Base-by-base conservation (phyloP, 768 basidiomycete genomes). In the Solioccasus polychromus region DNA sequence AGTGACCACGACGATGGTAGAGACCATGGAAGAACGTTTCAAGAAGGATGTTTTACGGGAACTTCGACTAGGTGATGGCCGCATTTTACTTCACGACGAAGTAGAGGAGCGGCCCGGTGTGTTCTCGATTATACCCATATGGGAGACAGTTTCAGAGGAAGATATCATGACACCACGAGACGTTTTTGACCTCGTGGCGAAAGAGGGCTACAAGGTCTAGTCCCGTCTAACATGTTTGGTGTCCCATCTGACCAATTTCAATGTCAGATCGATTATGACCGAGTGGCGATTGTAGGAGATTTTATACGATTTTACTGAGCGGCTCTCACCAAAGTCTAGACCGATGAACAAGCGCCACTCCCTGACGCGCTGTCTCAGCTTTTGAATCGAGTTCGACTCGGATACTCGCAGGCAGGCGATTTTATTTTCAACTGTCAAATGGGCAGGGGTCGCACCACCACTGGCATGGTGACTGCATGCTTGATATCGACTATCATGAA, bases 341-440 rank as follows among this genome's bases (percentile, higher is more conserved):
- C 93, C 8, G 95, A 98, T 57, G 95, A 99, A 62, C 94, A 95
- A 70, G 92, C 94, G 1, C 95, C 95, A 1, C 74, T 98, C 15
- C 96, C 96, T 0, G 87, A 76, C 32, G 91, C 92, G 5, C 77
- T 97, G 17, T 80, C 76, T 18, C 83, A 87, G 42, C 73, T 99
- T 32, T 71, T 95, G 22, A 78, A 82, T 20, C 80, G 93, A 26
- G 78, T 97, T 5, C 76, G 77, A 62, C 59, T 74, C 47, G 74
- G 76, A 44, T 52, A 83, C 35, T 67, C 75, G 1, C 71, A 76
- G 23, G 78, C 82, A 1, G 86, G 82, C 4, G 90, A 91, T 54
- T 87, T 92, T 55, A 70, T 92, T 36, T 97, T 96, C 72, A 98
- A 98, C 56, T 99, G 96, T 66, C 96, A 98, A 66, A 95, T 97